A percentile compares a stretch with the other conserved stretches of the same genome.
Evolutionary conservation across 2,329 filamentous ascomycete genomes (phyloP).

Genomic region (Talaromyces verruculosus): DNA sequence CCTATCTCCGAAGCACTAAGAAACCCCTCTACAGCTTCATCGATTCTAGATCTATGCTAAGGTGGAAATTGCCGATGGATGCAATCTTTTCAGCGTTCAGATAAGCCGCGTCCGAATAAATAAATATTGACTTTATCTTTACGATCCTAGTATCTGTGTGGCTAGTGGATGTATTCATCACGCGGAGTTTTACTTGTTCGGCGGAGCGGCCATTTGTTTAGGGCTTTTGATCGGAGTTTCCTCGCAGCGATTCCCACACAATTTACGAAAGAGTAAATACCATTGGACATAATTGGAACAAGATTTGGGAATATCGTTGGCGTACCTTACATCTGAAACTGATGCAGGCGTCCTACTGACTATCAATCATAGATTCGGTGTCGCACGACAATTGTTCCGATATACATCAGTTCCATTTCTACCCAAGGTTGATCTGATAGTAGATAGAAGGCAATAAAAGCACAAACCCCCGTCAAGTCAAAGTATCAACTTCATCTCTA

Average conservation of each 20-base stretch:
- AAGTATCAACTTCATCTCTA: not conserved
- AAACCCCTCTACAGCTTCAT: not conserved
- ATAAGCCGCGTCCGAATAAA: not conserved
- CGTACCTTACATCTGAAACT: not conserved
- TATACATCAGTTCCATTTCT: not conserved
- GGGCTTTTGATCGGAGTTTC: constrained; percentile 16
- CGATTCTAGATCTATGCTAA: not conserved
- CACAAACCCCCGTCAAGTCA: not conserved
- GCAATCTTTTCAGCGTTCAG: not conserved
- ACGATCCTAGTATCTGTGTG: not conserved
- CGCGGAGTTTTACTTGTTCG: constrained; percentile 11
- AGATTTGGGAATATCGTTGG: not conserved
- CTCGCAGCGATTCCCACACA: not conserved
- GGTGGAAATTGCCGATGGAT: constrained; percentile 1
- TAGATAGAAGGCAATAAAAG: not conserved
- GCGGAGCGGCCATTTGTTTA: constrained; percentile 3
- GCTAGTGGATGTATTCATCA: not conserved
- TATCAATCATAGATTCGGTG: constrained; percentile 4
- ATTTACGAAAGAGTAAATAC: not conserved
- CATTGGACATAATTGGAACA: not conserved
- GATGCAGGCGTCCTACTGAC: not conserved
- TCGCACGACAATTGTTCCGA: not conserved
- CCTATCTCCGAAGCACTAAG: not conserved
- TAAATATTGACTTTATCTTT: not conserved
- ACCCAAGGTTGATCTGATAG: not conserved